Percentiles rank a stretch among this genome's conserved stretches.
Evolutionary conservation across 192 early-diverging fungal species (phyloP).

Genomic region (Anaeromyces robustus): DNA sequence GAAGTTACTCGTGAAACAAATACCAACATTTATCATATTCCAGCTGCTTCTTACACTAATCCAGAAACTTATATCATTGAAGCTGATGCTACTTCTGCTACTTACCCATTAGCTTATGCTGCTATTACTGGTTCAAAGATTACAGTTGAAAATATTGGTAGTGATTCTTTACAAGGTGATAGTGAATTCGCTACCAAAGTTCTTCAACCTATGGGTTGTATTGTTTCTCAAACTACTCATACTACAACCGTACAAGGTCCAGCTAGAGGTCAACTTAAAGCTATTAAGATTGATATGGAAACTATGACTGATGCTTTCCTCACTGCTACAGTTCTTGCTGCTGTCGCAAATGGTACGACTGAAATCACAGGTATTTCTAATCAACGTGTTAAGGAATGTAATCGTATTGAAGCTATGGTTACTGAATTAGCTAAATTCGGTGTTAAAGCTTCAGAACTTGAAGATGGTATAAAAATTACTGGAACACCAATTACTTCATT

Average conservation of each 20-base stretch:
- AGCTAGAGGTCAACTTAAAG: constrained; percentile 40
- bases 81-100: constrained; percentile 91
- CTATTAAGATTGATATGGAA: constrained; percentile 89
- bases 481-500: constrained; percentile 23
- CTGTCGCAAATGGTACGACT: constrained; percentile 55
- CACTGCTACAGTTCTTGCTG: constrained; percentile 82
- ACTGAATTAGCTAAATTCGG: constrained; percentile 84
- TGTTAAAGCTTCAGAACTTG: constrained; percentile 57
- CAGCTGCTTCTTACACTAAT: constrained; percentile 59
- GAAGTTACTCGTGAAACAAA: constrained; percentile 49
- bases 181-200: constrained; percentile 81
- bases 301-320: constrained; percentile 98
- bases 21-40: constrained; percentile 70
- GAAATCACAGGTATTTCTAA: constrained; percentile 90
- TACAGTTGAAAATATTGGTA: constrained; percentile 85
- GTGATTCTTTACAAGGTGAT: constrained; percentile 83
- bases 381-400: constrained; percentile 96
- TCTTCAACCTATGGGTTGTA: constrained; percentile 80
- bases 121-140: constrained; percentile 82
- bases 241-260: constrained; percentile 86
- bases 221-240: constrained; percentile 71
- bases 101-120: constrained; percentile 91
- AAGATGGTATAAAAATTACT: constrained; percentile 81
- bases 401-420: constrained; percentile 93
- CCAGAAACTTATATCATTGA: constrained; percentile 78